Conservation (phyloP, 306 rosid species). For the Trifolium repens region DNA sequence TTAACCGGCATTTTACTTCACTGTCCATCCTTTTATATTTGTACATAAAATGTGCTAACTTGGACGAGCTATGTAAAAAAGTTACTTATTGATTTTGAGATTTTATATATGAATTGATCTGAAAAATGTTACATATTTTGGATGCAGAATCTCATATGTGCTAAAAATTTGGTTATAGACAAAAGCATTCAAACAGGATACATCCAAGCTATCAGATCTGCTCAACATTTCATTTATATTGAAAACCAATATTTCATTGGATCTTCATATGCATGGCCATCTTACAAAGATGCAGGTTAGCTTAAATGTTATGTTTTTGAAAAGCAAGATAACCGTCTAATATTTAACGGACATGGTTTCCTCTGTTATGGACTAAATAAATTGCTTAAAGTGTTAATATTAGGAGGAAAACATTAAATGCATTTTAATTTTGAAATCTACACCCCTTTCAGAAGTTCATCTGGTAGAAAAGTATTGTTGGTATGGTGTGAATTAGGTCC, state of each 20-base stretch:
- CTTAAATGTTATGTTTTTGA: constrained; percentile 30
- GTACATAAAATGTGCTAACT: constrained; percentile 25
- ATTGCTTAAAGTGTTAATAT: constrained; percentile 25
- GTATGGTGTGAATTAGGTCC: constrained; percentile 33
- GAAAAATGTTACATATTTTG: constrained; percentile 30
- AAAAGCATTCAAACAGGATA: constrained; percentile 93
- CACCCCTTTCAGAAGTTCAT: neutral
- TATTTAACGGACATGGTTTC: constrained; percentile 26
- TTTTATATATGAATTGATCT: constrained; percentile 29
- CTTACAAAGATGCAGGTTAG: constrained; percentile 83
- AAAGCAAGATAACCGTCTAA: constrained; percentile 21
- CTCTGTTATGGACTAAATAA: constrained; percentile 27
- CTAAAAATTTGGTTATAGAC: constrained; percentile 74
- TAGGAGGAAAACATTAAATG: constrained; percentile 2
- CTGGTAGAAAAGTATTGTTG: constrained; percentile 29
- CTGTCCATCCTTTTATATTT: constrained; percentile 26
- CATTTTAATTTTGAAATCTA: neutral
- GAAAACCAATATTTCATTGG: constrained; percentile 96
- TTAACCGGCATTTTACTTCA: constrained; percentile 30
- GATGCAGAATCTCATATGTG: constrained; percentile 82
- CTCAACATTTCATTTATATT: constrained; percentile 90
- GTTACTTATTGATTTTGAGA: constrained; percentile 26
- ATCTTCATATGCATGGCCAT: constrained; percentile 92
- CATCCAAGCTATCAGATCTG: constrained; percentile 95
- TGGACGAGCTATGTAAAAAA: constrained; percentile 31